Base-by-base conservation (phyloP, 1,284 basidiomycete genomes). In the Puccinia coronata region DNA sequence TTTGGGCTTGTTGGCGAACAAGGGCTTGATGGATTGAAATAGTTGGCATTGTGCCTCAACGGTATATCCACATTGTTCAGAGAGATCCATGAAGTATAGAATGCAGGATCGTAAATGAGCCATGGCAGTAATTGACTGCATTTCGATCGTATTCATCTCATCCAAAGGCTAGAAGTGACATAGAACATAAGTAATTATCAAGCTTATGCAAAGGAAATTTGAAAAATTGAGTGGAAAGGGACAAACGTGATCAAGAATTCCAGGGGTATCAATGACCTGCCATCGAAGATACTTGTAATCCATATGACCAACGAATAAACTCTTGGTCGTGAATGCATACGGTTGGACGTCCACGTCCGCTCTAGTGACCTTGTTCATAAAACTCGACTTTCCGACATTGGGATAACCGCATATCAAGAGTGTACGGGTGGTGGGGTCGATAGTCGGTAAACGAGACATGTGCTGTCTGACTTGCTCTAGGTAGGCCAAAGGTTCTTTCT, bases 81-180 rank as follows among this genome's bases (percentile, higher is more conserved):
- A 93, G 28, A 96, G 89, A 87, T 98, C 96, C 94, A 98, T 96
- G 86, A 98, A 98, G 88, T 97, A 98, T 85, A 98, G 87, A 18
- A 97, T 90, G 84, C 93, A 95, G 83, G 92, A 91, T 87, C 96
- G 93, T 63, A 98, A 88, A 87, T 98, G 96, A 2, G 95, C 95
- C 83, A 98, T 89, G 11, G 95, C 96, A 55, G 95, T 98, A 87
- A 98, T 96, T 84, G 93, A 95, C 88, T 98, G 95, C 95, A 98
- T 98, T 88, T 98, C 96, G 84, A 98, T 98, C 82, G 95, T 97
- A 89, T 97, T 97, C 96, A 98, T 97, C 82, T 98, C 95, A 87
- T 98, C 95, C 61, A 98, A 89, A 1, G 95, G 95, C 86, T 96
- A 94, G 9, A 63, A 23, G 23, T 23, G 34, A 20, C 25, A 61